Evolutionary conservation across 768 basidiomycete species (phyloP), one percentile per base, ranked within the genome.

Genomic region (Termitomyces sp.): DNA sequence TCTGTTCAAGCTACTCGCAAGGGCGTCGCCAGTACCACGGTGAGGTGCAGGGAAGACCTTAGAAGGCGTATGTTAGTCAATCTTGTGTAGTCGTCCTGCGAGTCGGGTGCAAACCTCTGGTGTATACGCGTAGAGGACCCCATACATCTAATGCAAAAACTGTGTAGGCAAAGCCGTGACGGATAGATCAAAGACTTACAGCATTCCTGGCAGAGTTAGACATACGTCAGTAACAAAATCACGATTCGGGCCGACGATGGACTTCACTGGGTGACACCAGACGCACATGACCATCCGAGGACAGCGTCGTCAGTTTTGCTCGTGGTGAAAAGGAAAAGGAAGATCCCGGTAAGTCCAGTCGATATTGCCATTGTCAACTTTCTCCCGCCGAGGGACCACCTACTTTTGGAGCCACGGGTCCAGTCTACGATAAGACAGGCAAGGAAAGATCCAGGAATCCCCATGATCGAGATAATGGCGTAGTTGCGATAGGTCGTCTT

Each of bases 1-100:
- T 41, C 78, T 73, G 64, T 83, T 83, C 62, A 82, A 73, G 75
- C 78, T 59, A 75, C 75, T 61, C 68, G 78, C 63, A 75, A 76
- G 59, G 4, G 81, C 82, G 56, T 81, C 78, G 16, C 81, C 82
- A 0, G 82, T 82, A 2, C 83, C 83, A 42, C 83, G 76, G 61
- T 82, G 80, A 4, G 81, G 78, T 0, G 81, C 80, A 0, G 83
- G 80, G 72, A 85, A 85, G 24, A 81, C 70, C 70, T n/a, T 71
- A 48, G 0, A 34, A 15, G 18, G 6, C 6, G n/a, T 46, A 18
- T 39, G 24, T 6, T 27, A 50, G 24, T 6, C 33, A 50, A 27
- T n/a, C 41, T 4, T 24, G 16, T 2, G 20, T 9, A 33, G 9
- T 33, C 36, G 46, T 27, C 27, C 8, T 7, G 24, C 30, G 24